Base-by-base conservation (phyloP, 1,139 yeast genomes). In the Taphrina populina region DNA sequence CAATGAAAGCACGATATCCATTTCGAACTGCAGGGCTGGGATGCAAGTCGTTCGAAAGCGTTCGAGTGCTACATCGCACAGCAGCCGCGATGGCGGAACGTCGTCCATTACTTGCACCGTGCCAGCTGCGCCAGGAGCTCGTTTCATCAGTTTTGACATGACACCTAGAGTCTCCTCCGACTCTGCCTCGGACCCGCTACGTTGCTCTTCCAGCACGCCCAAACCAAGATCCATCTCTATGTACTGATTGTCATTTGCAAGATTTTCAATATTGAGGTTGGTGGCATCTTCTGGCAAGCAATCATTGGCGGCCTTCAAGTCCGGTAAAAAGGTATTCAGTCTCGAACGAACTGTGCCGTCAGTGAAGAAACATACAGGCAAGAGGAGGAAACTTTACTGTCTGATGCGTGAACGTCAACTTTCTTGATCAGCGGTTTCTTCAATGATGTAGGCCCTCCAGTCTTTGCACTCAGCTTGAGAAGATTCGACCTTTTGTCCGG, bases 221-320 rank as follows among this genome's bases (percentile, higher is more conserved):
- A 52, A 29, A 5, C 56, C 56, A 2, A 52, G 36, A 23, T 52
- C 49, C 56, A 52, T 52, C 29, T 52, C 56, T n/a, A 52, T 52
- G 29, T 52, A 52, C 35, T 41, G 32, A 34, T 45, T 41, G 6
- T 27, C 56, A 19, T 41, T 43, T 13, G 17, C 47, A 4, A 41
- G 37, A 7, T 23, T 41, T 23, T 52, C 56, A n/a, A 52, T 41
- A 11, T 52, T 35, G 10, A 52, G 23, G 6, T 33, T 10, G 17
- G 40, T 17, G 7, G 35, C 17, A 20, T 52, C 49, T 7, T 32
- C 29, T 3, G 49, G 49, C 29, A 52, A 21, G 4, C 41, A 41
- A n/a, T 52, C 56, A 34, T 52, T 52, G 10, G 56, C 56, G 8
- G 56, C 56, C 43, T 52, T 52, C 29, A 52, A 49, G 8, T 52